These are phyloP conservation scores for Triticum monococcum DNA, from an alignment of 176 grass and related monocot species.

Conservation along the genomic window DNA sequence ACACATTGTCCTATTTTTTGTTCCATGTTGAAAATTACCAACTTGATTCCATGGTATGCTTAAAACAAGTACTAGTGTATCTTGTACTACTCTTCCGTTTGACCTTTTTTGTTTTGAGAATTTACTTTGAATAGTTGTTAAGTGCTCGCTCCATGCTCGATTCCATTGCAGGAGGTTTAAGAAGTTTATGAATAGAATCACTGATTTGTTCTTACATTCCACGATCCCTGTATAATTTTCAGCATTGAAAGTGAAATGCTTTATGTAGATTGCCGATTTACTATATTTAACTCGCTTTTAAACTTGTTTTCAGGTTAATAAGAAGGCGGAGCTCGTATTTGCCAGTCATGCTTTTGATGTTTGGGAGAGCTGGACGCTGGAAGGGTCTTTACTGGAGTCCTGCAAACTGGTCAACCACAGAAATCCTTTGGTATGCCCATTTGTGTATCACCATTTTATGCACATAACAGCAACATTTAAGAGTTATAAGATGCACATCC, in stretches of 20 bases:
- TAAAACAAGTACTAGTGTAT: not conserved
- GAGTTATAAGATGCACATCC: slow-evolving; percentile 1
- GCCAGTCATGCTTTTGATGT: slow-evolving; percentile 80
- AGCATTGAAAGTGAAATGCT: slow-evolving; percentile 2
- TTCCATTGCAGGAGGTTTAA: not conserved
- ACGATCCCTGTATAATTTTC: not conserved
- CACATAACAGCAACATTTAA: not conserved
- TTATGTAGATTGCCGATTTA: slow-evolving; percentile 1
- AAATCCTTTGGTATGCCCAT: slow-evolving; percentile 70
- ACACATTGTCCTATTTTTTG: not conserved
- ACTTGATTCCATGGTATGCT: not conserved
- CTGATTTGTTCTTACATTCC: not conserved
- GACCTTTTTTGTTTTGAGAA: not conserved
- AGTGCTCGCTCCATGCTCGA: not conserved
- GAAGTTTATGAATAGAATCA: not conserved
- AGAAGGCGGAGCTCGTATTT: slow-evolving; percentile 66
- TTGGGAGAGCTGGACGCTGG: slow-evolving; percentile 83
- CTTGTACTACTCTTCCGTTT: not conserved
- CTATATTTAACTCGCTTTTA: slow-evolving; percentile 14
- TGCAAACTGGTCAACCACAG: slow-evolving; percentile 75
- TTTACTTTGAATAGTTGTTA: not conserved
- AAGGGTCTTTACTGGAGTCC: slow-evolving; percentile 62
- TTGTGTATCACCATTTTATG: not conserved
- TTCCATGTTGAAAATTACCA: not conserved
- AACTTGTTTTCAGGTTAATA: slow-evolving; percentile 61